Percentiles rank a stretch among this genome's conserved stretches.
phyloP scores from a whole-genome alignment of 2,329 filamentous ascomycete genomes.

The Aspergillus eucalypticola region DNA sequence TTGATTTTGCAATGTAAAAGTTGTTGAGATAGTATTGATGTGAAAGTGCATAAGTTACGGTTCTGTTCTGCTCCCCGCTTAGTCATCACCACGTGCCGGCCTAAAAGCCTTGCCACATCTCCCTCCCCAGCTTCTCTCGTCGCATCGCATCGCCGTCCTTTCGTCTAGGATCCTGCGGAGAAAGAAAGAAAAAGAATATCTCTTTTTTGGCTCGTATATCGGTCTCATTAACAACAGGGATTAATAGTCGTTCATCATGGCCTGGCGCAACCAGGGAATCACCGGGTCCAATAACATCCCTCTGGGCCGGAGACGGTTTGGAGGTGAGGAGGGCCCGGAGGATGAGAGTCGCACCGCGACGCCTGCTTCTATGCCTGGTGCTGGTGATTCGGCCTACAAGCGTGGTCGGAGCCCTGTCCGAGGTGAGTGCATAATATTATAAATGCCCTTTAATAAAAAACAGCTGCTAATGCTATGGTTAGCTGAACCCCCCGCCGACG shows the following conservation, averaged over 20 bases:
- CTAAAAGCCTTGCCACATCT: conserved; percentile 14
- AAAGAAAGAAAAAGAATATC: neutral
- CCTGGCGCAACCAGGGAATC: conserved; percentile 74
- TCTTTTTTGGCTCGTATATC: conserved; percentile 9
- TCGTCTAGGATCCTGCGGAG: neutral
- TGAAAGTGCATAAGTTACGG: too few relatives aligned
- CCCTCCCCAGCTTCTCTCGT: neutral
- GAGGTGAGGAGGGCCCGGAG: conserved; percentile 60
- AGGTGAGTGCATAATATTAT: conserved; percentile 55
- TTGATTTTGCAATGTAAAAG: too few relatives aligned
- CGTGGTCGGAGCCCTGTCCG: conserved; percentile 90
- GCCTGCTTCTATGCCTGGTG: conserved; percentile 48
- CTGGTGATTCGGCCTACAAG: conserved; percentile 61
- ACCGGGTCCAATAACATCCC: conserved; percentile 99
- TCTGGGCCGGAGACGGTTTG: conserved; percentile 80
- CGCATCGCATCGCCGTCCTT: neutral
- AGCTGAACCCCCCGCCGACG: conserved; percentile 64
- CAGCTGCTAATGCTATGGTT: conserved; percentile 26
- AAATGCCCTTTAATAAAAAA: conserved; percentile 7
- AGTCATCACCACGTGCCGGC: conserved; percentile 18
- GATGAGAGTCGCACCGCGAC: conserved; percentile 49
- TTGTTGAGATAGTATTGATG: too few relatives aligned
- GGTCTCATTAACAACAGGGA: conserved; percentile 11
- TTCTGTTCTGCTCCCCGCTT: neutral
- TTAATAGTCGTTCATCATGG: conserved; percentile 45